Evolutionary conservation across 805 yeast genomes (phyloP).

Genomic region (Barnettozyma siamensis): DNA sequence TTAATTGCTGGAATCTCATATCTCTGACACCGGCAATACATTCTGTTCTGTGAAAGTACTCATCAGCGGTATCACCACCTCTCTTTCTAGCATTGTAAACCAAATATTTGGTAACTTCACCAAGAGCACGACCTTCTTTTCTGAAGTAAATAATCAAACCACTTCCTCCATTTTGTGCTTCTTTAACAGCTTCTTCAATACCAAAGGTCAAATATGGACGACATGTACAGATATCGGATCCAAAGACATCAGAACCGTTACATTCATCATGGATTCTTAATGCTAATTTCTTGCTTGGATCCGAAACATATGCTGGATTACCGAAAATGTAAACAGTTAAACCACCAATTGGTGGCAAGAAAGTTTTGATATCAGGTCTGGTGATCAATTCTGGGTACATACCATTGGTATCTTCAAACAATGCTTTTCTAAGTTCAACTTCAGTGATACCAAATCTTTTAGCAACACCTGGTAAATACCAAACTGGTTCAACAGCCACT

Average conservation of each 20-base stretch:
- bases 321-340: conserved; percentile 63
- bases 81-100: conserved; percentile 69
- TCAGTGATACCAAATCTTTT: conserved; percentile 55
- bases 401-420: conserved; percentile 66
- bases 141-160: conserved; percentile 62
- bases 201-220: conserved; percentile 65
- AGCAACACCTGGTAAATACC: conserved; percentile 68
- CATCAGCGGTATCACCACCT: conserved; percentile 63
- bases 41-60: conserved; percentile 63
- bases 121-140: conserved; percentile 65
- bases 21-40: conserved; percentile 70
- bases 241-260: conserved; percentile 65
- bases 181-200: conserved; percentile 60
- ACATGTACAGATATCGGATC: conserved; percentile 65
- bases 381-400: conserved; percentile 66
- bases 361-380: conserved; percentile 60
- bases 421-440: conserved; percentile 47
- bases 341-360: conserved; percentile 68
- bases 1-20: conserved; percentile 64
- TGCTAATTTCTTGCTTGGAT: conserved; percentile 46
- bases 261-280: conserved; percentile 65
- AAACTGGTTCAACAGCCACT: conserved; percentile 65
- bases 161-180: conserved; percentile 61
- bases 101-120: conserved; percentile 64
- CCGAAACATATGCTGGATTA: conserved; percentile 47